Conservation (phyloP, 2,329 filamentous ascomycete genomes). For the Colletotrichum incanum region DNA sequence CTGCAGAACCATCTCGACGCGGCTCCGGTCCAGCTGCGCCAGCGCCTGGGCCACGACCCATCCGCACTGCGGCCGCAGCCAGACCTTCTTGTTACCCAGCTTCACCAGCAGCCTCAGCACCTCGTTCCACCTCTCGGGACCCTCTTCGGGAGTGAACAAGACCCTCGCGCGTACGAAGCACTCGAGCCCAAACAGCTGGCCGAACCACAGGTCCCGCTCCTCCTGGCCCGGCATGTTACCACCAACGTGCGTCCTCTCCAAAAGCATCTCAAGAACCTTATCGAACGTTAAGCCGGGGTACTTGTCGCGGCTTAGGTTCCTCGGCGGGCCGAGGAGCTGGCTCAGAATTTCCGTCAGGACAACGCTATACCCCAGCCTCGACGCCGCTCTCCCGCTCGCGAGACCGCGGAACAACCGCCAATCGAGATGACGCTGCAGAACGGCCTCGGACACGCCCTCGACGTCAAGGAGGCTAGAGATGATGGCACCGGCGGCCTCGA, state of each 20-base stretch:
- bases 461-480: slow-evolving; percentile 69
- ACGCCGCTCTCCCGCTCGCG: slow-evolving; percentile 90
- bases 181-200: slow-evolving; percentile 89
- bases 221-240: slow-evolving; percentile 78
- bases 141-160: slow-evolving; percentile 66
- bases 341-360: slow-evolving; percentile 86
- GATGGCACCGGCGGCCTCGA: slow-evolving; percentile 72
- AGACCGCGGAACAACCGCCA: slow-evolving; percentile 87
- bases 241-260: slow-evolving; percentile 69
- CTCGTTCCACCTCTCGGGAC: slow-evolving; percentile 73
- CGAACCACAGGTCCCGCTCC: slow-evolving; percentile 87
- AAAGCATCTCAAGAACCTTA: slow-evolving; percentile 66
- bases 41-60: slow-evolving; percentile 84
- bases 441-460: slow-evolving; percentile 65
- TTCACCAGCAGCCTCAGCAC: slow-evolving; percentile 82
- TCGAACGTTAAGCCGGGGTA: slow-evolving; percentile 72
- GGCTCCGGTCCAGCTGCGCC: slow-evolving; percentile 66
- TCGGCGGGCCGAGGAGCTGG: slow-evolving; percentile 74
- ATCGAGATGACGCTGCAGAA: slow-evolving; percentile 72
- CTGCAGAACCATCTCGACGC: slow-evolving; percentile 68
- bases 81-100: slow-evolving; percentile 85
- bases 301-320: slow-evolving; percentile 58
- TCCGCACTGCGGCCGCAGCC: slow-evolving; percentile 91
- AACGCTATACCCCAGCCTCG: slow-evolving; percentile 89
- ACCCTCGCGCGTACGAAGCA: slow-evolving; percentile 86